phyloP scores from a whole-genome alignment of 2,329 filamentous ascomycete genomes.

The Peltaster fructicola region DNA sequence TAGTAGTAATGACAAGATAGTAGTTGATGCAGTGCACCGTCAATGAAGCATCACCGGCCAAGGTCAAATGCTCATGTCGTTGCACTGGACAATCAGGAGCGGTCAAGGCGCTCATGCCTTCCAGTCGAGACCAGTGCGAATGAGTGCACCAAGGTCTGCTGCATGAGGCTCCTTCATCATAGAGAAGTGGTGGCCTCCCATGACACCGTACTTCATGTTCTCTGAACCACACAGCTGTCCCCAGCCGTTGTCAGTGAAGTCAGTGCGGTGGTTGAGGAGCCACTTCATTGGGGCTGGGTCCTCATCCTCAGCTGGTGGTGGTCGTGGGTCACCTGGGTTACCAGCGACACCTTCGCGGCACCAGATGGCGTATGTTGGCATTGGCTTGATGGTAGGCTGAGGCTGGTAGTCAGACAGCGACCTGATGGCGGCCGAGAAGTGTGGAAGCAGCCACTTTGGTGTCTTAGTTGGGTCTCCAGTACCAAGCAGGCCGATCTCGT shows the following conservation, averaged over 20 bases:
- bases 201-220: slow-evolving; percentile 47
- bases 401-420: slow-evolving; percentile 54
- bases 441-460: slow-evolving; percentile 55
- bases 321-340: slow-evolving; percentile 45
- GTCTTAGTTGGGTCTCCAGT: slow-evolving; percentile 41
- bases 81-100: too few relatives aligned
- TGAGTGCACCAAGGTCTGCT: slow-evolving; percentile 22
- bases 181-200: slow-evolving; percentile 53
- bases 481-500: slow-evolving; percentile 52
- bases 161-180: slow-evolving; percentile 50
- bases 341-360: slow-evolving; percentile 58
- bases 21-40: neutral
- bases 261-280: slow-evolving; percentile 54
- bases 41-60: neutral
- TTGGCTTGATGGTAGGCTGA: slow-evolving; percentile 42
- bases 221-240: slow-evolving; percentile 43
- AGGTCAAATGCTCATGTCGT: neutral
- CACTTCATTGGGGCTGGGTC: slow-evolving; percentile 41
- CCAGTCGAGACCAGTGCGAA: slow-evolving; percentile 24
- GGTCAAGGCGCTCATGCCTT: too few relatives aligned
- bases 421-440: slow-evolving; percentile 52
- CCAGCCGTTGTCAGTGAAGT: slow-evolving; percentile 55
- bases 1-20: too few relatives aligned
- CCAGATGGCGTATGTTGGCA: slow-evolving; percentile 50
- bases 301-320: slow-evolving; percentile 42